These are phyloP conservation scores for Zygosaccharomyces lentus DNA, from an alignment of 805 yeast species.

Conservation along the genomic window DNA sequence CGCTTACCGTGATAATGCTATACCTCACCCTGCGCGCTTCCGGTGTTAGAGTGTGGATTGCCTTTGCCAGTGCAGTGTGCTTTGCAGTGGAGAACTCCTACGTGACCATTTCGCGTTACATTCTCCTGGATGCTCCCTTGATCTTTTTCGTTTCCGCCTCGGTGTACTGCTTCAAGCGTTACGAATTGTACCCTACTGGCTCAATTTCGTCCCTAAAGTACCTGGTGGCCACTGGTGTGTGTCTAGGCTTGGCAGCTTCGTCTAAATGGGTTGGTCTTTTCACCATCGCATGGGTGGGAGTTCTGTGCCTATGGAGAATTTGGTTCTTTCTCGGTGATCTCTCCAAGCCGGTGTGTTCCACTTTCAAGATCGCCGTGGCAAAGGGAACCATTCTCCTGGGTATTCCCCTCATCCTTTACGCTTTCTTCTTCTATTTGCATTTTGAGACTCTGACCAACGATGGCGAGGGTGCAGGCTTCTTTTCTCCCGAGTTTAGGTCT, in stretches of 20 bases:
- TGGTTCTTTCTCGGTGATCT: constrained; percentile 76
- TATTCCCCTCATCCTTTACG: constrained; percentile 54
- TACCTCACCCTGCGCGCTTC: constrained; percentile 68
- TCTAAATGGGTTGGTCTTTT: constrained; percentile 85
- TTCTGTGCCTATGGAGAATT: constrained; percentile 53
- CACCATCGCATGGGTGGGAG: constrained; percentile 75
- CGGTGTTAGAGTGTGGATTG: constrained; percentile 63
- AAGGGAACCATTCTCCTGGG: constrained; percentile 55
- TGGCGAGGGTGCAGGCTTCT: constrained; percentile 69
- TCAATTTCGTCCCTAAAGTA: constrained; percentile 53
- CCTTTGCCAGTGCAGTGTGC: constrained; percentile 51
- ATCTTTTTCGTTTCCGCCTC: constrained; percentile 73
- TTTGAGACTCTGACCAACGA: constrained; percentile 53
- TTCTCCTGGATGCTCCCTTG: constrained; percentile 71
- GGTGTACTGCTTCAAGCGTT: constrained; percentile 58
- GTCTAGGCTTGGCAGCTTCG: constrained; percentile 67
- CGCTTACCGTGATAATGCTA: constrained; percentile 58
- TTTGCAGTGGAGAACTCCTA: constrained; percentile 63
- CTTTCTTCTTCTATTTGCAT: constrained; percentile 59
- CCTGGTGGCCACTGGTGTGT: constrained; percentile 59
- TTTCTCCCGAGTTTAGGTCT: constrained; percentile 68
- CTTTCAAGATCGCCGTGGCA: constrained; percentile 44
- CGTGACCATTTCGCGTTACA: constrained; percentile 70
- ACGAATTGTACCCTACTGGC: constrained; percentile 62
- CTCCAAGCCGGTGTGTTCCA: constrained; percentile 41